These are phyloP conservation scores for Marasmius tenuissimus DNA, from an alignment of 1,284 basidiomycete genomes.

Conservation along the genomic window DNA sequence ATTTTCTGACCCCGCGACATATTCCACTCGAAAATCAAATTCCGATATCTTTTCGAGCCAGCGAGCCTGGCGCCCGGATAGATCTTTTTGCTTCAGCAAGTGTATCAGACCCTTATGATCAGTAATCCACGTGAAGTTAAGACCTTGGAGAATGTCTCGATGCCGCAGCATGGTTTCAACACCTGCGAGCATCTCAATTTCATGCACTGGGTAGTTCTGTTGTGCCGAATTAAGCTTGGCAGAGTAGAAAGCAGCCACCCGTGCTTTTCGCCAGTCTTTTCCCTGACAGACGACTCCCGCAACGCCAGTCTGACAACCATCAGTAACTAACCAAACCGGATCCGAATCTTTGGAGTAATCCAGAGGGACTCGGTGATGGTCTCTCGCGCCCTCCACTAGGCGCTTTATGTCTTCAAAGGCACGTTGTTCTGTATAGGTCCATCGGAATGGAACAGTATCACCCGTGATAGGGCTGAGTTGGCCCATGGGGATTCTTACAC, in stretches of 20 bases:
- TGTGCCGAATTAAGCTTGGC: constrained; percentile 23
- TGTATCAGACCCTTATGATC: constrained; percentile 5
- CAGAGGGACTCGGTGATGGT: too few relatives aligned
- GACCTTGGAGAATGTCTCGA: constrained; percentile 11
- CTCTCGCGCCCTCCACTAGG: too few relatives aligned
- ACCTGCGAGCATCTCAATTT: constrained; percentile 26
- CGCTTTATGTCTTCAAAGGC: too few relatives aligned
- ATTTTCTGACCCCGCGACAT: constrained; percentile 1
- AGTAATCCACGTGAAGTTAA: not conserved
- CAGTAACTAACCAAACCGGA: constrained; percentile 26
- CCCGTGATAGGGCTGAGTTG: too few relatives aligned
- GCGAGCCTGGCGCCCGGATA: constrained; percentile 13
- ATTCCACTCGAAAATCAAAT: constrained; percentile 12
- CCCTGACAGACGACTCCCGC: constrained; percentile 23
- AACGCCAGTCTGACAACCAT: constrained; percentile 22
- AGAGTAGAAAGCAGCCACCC: constrained; percentile 24
- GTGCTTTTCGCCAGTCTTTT: constrained; percentile 10
- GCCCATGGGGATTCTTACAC: too few relatives aligned
- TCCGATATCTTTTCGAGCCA: constrained; percentile 9
- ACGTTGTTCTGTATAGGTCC: too few relatives aligned
- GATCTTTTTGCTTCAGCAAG: constrained; percentile 8
- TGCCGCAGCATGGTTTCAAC: constrained; percentile 24
- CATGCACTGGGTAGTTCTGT: constrained; percentile 16
- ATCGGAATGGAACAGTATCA: too few relatives aligned
- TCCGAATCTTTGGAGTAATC: constrained; percentile 18